Percentiles rank a stretch among this genome's conserved stretches.
phyloP scores from a whole-genome alignment of 2,329 filamentous ascomycete species.

The Aureobasidium zeae region DNA sequence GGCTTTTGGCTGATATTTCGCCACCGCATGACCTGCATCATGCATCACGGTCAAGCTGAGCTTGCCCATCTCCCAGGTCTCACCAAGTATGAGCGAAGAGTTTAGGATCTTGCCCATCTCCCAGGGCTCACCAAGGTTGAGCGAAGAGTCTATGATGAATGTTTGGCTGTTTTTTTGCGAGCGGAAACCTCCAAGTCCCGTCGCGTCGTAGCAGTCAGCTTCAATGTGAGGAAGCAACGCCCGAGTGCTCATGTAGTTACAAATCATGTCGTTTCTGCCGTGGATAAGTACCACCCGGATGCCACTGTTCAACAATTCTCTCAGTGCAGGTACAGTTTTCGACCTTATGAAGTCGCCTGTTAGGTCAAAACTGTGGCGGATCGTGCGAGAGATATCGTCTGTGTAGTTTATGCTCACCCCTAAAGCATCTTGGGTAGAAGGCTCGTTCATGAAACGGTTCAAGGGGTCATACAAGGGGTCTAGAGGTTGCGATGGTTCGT shows the following conservation, averaged over 20 bases:
- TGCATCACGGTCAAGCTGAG: not conserved
- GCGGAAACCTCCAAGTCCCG: not conserved
- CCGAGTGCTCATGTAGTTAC: not conserved
- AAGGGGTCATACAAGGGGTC: not conserved
- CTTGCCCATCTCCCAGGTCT: not conserved
- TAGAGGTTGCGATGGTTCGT: not conserved
- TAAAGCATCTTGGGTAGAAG: slow-evolving; percentile 10
- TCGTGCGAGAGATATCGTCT: too few relatives aligned
- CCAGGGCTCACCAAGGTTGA: too few relatives aligned
- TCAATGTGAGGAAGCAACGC: not conserved
- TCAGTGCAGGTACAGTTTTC: not conserved
- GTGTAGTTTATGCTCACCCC: slow-evolving; percentile 17
- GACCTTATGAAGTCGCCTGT: not conserved
- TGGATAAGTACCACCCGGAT: not conserved
- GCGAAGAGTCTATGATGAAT: not conserved
- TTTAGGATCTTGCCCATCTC: too few relatives aligned
- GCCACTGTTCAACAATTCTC: not conserved
- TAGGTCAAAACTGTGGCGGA: not conserved
- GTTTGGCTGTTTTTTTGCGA: not conserved
- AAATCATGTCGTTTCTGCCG: not conserved
- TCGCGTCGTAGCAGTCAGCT: not conserved
- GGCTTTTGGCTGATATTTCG: not conserved
- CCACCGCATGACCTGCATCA: not conserved
- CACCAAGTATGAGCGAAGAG: not conserved
- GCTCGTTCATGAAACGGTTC: slow-evolving; percentile 5